Conservation (phyloP, 208 protist genomes). For the Acanthamoeba royreba region DNA sequence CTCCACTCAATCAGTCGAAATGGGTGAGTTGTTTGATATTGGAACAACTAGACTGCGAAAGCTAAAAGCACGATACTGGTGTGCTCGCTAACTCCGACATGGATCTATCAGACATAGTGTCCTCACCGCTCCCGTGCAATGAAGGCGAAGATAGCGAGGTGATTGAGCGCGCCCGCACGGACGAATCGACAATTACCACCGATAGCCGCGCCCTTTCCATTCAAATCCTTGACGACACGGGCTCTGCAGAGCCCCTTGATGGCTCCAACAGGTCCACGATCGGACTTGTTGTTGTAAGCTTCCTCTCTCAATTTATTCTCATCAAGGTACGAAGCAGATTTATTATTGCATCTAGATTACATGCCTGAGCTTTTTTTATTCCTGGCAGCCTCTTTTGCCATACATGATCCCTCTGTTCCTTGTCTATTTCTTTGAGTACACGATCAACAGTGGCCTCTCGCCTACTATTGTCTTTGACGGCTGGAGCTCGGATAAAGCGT, state of each 20-base stretch:
- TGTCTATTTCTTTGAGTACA: constrained; percentile 61
- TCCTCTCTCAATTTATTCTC: background rate
- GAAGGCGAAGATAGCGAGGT: background rate
- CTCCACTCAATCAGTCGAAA: background rate
- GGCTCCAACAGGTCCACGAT: background rate
- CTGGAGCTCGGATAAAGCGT: background rate
- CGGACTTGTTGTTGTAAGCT: background rate
- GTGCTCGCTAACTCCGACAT: too few species aligned
- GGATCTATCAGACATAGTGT: too few species aligned
- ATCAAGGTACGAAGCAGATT: background rate
- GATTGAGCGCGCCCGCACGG: background rate
- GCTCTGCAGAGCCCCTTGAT: background rate
- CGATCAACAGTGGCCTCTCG: constrained; percentile 48
- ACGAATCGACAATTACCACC: background rate
- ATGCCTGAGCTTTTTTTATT: background rate
- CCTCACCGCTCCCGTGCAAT: background rate
- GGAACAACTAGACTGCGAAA: too few species aligned
- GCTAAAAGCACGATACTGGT: too few species aligned
- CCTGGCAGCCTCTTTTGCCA: background rate
- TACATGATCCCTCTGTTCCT: constrained; percentile 49
- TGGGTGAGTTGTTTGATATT: background rate
- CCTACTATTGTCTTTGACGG: background rate
- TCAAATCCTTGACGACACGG: background rate
- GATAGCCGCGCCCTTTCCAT: background rate
- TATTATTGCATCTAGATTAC: background rate